These are phyloP conservation scores for Beauveria sp. DNA, from an alignment of 2,329 filamentous ascomycete genomes.

Conservation along the genomic window DNA sequence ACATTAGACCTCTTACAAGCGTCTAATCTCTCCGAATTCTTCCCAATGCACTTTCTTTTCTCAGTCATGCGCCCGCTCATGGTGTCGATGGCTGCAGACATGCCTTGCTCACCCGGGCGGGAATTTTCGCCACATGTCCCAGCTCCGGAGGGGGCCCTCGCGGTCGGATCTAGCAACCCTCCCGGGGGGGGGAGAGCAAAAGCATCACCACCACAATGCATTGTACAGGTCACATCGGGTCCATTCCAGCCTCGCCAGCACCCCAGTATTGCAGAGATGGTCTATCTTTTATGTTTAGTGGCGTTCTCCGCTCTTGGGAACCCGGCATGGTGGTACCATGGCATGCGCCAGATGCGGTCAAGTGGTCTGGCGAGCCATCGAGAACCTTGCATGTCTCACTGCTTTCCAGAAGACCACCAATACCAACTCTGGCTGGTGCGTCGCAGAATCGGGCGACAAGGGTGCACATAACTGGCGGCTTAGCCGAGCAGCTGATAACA, in stretches of 20 bases:
- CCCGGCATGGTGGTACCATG: background rate
- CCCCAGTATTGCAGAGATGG: background rate
- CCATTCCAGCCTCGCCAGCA: constrained; percentile 4
- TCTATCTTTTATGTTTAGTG: background rate
- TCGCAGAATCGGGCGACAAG: background rate
- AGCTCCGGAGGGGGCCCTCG: background rate
- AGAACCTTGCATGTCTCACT: background rate
- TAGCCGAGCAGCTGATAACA: no score
- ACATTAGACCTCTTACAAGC: background rate
- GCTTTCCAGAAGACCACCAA: background rate
- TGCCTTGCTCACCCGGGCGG: background rate
- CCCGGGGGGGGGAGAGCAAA: background rate
- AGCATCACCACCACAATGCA: constrained; percentile 5
- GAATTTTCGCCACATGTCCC: background rate
- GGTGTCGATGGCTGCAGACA: background rate
- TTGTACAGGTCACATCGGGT: constrained; percentile 6
- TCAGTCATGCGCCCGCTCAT: background rate
- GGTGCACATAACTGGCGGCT: background rate
- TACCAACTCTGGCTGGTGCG: background rate
- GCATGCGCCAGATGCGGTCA: no score
- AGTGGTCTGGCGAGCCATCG: background rate
- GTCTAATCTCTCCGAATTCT: background rate
- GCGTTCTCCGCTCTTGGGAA: background rate
- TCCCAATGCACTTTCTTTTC: background rate
- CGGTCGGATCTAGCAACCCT: no score